Conservation (phyloP, 768 basidiomycete genomes). For the Exsudoporus frostii region DNA sequence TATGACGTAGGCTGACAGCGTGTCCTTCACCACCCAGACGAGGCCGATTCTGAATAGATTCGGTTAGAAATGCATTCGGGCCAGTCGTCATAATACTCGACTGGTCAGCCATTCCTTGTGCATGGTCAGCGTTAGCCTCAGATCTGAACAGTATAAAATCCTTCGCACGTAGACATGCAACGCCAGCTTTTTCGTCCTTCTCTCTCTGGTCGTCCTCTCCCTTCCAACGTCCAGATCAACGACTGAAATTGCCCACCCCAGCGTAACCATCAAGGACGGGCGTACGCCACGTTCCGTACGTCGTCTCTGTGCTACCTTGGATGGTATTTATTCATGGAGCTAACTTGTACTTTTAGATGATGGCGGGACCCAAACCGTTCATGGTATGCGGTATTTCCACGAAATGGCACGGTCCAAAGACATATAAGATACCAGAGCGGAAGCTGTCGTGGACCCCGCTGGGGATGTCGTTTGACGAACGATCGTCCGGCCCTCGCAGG, state of each 20-base stretch:
- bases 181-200: neutral
- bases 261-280: neutral
- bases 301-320: neutral
- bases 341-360: neutral
- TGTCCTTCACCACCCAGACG: neutral
- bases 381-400: slow-evolving; percentile 3
- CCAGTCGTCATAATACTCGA: neutral
- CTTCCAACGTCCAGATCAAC: neutral
- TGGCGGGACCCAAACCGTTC: slow-evolving; percentile 3
- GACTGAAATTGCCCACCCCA: neutral
- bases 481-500: neutral
- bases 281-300: neutral
- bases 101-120: neutral
- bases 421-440: neutral
- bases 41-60: neutral
- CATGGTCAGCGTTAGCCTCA: neutral
- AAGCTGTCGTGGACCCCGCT: neutral
- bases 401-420: neutral
- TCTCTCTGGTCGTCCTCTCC: neutral
- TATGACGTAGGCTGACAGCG: neutral
- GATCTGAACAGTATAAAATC: neutral
- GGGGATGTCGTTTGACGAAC: neutral
- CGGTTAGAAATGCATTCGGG: neutral
- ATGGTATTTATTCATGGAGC: neutral
- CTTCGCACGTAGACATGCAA: neutral